Conservation (phyloP, 1,284 basidiomycete genomes). For the Puccinia horiana region DNA sequence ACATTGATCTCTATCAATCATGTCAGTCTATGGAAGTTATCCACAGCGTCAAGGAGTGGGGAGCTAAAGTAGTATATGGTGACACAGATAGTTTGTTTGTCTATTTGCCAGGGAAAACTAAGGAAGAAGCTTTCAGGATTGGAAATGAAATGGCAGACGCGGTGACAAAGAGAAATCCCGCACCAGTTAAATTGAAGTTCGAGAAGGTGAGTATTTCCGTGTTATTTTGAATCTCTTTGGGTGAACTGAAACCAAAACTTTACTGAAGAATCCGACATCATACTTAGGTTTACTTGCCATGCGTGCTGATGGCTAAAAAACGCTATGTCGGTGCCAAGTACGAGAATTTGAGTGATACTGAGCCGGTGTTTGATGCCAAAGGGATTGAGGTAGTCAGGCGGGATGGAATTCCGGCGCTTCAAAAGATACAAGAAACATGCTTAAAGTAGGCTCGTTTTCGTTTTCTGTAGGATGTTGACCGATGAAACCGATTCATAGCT, state of each 20-base stretch:
- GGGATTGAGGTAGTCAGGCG: conserved; percentile 94
- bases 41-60: conserved; percentile 77
- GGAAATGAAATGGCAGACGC: conserved; percentile 87
- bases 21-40: conserved; percentile 78
- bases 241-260: no score
- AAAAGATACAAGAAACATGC: conserved; percentile 83
- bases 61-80: conserved; percentile 91
- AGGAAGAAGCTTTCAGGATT: conserved; percentile 87
- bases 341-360: conserved; percentile 74
- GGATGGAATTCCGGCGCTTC: conserved; percentile 82
- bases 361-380: conserved; percentile 89
- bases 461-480: neutral
- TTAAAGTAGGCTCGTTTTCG: conserved; percentile 67
- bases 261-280: neutral
- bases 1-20: conserved; percentile 5
- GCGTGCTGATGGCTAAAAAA: conserved; percentile 91
- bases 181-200: conserved; percentile 91
- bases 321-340: conserved; percentile 95
- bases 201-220: conserved; percentile 72
- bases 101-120: conserved; percentile 81
- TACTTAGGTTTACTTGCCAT: conserved; percentile 82
- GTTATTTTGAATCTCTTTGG: neutral
- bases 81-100: conserved; percentile 96
- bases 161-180: conserved; percentile 81
- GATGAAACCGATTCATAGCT: neutral